Conservation (phyloP, 768 basidiomycete genomes). For the Pleurotus pulmonarius region DNA sequence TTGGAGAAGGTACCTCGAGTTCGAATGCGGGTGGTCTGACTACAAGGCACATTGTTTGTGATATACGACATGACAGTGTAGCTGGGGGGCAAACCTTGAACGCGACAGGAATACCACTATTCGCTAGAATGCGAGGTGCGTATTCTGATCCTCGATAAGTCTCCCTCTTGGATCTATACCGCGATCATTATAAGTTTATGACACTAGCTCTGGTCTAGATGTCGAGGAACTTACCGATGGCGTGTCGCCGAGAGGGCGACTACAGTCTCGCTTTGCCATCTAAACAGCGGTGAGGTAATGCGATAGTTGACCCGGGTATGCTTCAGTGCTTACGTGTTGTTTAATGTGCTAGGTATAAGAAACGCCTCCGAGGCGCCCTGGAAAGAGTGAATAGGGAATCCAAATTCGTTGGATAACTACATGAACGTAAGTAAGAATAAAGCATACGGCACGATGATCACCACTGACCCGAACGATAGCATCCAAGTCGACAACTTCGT, state of each 20-base stretch:
- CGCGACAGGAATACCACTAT: slow-evolving; percentile 65
- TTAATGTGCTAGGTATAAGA: slow-evolving; percentile 80
- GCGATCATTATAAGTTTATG: not conserved
- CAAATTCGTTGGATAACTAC: slow-evolving; percentile 86
- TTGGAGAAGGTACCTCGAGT: slow-evolving; percentile 65
- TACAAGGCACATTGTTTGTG: slow-evolving; percentile 16
- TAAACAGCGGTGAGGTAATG: not conserved
- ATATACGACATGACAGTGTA: not conserved
- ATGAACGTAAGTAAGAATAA: too few species aligned
- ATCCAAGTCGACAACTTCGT: slow-evolving; percentile 72
- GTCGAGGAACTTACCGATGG: slow-evolving; percentile 3
- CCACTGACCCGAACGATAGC: slow-evolving; percentile 57
- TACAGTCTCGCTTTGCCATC: slow-evolving; percentile 42
- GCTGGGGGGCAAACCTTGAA: slow-evolving; percentile 56
- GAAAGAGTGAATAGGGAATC: slow-evolving; percentile 77
- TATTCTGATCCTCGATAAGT: slow-evolving; percentile 74
- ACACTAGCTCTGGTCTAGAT: too few species aligned
- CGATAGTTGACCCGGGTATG: not conserved
- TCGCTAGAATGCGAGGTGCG: slow-evolving; percentile 71
- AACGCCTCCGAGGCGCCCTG: slow-evolving; percentile 90
- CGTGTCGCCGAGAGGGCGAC: slow-evolving; percentile 80
- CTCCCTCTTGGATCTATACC: slow-evolving; percentile 40
- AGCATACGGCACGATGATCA: too few species aligned
- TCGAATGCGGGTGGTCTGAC: slow-evolving; percentile 57
- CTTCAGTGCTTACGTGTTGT: slow-evolving; percentile 53